Percentiles rank a stretch among this genome's conserved stretches.
Evolutionary conservation across 345 rosid species (phyloP).

Genomic region (Iberis pinnata): DNA sequence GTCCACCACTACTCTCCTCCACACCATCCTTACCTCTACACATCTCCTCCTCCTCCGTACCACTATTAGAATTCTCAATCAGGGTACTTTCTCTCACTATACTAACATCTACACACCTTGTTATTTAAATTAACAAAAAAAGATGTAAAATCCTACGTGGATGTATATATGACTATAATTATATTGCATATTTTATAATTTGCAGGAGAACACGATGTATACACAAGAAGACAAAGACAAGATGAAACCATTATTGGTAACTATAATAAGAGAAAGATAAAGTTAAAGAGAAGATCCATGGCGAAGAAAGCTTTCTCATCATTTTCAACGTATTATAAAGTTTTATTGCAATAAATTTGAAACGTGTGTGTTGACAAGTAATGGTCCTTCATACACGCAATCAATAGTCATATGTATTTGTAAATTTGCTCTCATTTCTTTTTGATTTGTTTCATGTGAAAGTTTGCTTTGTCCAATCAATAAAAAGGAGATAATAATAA

Average conservation of each 20-base stretch:
- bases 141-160: background rate
- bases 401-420: constrained; percentile 8
- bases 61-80: constrained; percentile 24
- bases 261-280: constrained; percentile 25
- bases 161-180: constrained; percentile 15
- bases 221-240: constrained; percentile 20
- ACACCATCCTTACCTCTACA: constrained; percentile 30
- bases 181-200: background rate
- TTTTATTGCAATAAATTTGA: constrained; percentile 25
- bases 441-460: constrained; percentile 19
- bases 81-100: constrained; percentile 16
- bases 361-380: constrained; percentile 19
- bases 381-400: constrained; percentile 16
- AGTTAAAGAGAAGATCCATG: constrained; percentile 14
- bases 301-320: constrained; percentile 18
- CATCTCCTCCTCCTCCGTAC: constrained; percentile 33
- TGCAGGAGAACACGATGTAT: constrained; percentile 25
- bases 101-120: background rate
- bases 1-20: constrained; percentile 29
- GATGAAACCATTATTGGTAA: constrained; percentile 8
- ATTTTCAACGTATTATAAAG: constrained; percentile 15
- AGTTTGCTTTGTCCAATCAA: constrained; percentile 21
- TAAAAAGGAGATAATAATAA: background rate
- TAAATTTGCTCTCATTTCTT: constrained; percentile 13
- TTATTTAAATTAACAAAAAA: background rate